These are phyloP conservation scores for Fraxinus cuspidata DNA, from an alignment of 257 asterid genomes.

Conservation along the genomic window DNA sequence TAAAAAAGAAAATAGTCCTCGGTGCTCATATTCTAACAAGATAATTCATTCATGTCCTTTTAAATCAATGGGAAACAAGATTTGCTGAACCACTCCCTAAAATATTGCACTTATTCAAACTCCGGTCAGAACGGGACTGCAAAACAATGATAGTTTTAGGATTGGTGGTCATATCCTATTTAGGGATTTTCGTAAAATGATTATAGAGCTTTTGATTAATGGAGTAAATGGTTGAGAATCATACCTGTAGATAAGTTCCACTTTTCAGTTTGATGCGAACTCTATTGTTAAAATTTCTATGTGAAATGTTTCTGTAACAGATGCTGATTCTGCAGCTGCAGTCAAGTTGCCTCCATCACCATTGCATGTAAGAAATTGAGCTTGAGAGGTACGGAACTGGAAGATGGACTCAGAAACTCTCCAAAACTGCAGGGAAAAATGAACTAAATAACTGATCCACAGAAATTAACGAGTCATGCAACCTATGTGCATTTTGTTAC, in stretches of 20 bases:
- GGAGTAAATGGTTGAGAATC: conserved; percentile 1
- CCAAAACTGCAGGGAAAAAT: conserved; percentile 60
- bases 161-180: not conserved
- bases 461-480: not conserved
- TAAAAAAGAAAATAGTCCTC: not conserved
- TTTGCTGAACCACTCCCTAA: not conserved
- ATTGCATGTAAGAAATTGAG: conserved; percentile 62
- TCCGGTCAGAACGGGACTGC: not conserved
- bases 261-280: conserved; percentile 61
- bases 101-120: not conserved
- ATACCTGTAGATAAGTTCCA: conserved; percentile 72
- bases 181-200: not conserved
- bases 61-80: not conserved
- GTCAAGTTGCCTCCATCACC: conserved; percentile 52
- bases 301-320: conserved; percentile 63
- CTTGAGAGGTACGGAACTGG: conserved; percentile 70
- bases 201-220: not conserved
- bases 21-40: not conserved
- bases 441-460: not conserved
- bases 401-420: conserved; percentile 66
- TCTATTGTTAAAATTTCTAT: conserved; percentile 49
- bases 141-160: not conserved
- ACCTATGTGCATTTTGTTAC: not conserved
- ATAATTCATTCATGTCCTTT: not conserved
- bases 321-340: conserved; percentile 55